Evolutionary conservation across 345 rosid species (phyloP).

Genomic region (Heritiera fomes): DNA sequence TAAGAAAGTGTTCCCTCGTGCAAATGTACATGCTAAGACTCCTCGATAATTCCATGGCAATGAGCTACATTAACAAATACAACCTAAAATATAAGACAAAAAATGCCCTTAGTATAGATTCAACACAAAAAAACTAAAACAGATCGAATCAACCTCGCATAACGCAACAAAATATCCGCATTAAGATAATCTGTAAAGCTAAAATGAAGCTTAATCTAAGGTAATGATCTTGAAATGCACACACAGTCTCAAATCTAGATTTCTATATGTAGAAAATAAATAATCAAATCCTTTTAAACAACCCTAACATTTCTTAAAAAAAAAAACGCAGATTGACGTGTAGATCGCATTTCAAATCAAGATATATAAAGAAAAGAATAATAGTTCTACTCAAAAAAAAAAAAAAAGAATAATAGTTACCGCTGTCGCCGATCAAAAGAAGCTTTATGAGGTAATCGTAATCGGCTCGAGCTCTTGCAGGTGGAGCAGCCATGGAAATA

Average conservation of each 20-base stretch:
- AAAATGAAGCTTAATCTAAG: not conserved
- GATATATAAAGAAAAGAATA: not conserved
- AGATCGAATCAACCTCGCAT: not conserved
- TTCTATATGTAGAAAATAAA: not conserved
- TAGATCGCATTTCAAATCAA: constrained; percentile 12
- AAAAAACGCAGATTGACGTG: not conserved
- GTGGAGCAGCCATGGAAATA: constrained; percentile 66
- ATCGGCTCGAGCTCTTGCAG: constrained; percentile 78
- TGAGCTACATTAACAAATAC: not conserved
- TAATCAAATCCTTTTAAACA: not conserved
- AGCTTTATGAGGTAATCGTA: constrained; percentile 76
- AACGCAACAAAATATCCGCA: not conserved
- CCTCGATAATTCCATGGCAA: not conserved
- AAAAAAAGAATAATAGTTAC: constrained; percentile 31
- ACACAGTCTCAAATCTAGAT: not conserved
- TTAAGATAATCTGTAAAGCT: not conserved
- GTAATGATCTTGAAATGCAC: not conserved
- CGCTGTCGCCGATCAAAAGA: constrained; percentile 75
- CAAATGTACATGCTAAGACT: not conserved
- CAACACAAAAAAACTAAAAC: not conserved
- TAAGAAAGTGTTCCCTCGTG: not conserved
- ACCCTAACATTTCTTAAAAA: not conserved
- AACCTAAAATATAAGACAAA: not conserved
- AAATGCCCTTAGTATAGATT: not conserved
- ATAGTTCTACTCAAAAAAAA: not conserved